These are phyloP conservation scores for Coemansia sp. DNA, from an alignment of 192 early-diverging fungal species.

Conservation along the genomic window DNA sequence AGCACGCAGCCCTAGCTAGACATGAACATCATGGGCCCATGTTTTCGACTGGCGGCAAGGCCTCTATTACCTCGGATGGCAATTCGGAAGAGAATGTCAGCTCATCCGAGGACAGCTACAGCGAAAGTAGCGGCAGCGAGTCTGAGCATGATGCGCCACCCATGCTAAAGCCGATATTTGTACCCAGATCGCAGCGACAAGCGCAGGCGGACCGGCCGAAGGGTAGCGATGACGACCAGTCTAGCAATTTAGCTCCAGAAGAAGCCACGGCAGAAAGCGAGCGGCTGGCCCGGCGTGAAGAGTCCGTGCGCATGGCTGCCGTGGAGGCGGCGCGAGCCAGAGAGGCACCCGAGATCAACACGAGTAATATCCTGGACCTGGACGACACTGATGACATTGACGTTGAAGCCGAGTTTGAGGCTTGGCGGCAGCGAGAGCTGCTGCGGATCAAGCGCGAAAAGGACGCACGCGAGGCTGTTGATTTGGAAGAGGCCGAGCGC, in stretches of 20 bases:
- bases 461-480: conserved; percentile 67
- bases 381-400: conserved; percentile 93
- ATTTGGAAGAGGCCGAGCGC: conserved; percentile 73
- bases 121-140: conserved; percentile 46
- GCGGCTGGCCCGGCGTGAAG: conserved; percentile 57
- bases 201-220: not conserved
- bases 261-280: conserved; percentile 54
- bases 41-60: not conserved
- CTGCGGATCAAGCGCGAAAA: conserved; percentile 85
- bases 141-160: conserved; percentile 52
- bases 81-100: not conserved
- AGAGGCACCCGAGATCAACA: conserved; percentile 43
- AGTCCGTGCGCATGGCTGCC: conserved; percentile 34
- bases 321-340: conserved; percentile 27
- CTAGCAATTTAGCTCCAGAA: conserved; percentile 38
- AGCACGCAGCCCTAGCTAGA: not conserved
- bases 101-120: conserved; percentile 2
- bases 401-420: conserved; percentile 82
- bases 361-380: conserved; percentile 53
- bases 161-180: conserved; percentile 88
- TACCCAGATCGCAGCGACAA: conserved; percentile 70
- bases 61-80: not conserved
- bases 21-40: not conserved
- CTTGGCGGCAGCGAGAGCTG: conserved; percentile 90
- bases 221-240: not conserved